Base-by-base conservation (phyloP, 192 early-diverging fungal species). In the Entomortierella beljakovae region DNA sequence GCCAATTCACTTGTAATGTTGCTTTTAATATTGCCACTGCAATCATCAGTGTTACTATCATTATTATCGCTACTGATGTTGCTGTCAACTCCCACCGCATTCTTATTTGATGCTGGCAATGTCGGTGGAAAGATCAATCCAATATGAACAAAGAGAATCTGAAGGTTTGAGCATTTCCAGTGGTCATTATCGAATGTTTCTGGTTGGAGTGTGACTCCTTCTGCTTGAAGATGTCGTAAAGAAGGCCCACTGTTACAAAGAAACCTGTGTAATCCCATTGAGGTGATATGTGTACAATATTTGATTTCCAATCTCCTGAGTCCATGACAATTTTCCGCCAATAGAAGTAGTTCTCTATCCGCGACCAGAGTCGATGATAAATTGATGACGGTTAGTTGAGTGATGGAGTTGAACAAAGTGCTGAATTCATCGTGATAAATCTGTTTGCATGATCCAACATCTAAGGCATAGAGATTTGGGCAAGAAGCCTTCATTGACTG, bases 401-500 rank as follows among this genome's bases (percentile, higher is more conserved):
- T 57, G 56, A 79, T 34, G 8, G 66, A 46, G 0, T 60, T 42
- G 50, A 79, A 69, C 0, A 79, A 37, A 2, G 37, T 16, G 2
- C 11, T 50, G 29, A 79, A 64, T 16, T 67, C 54, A 10, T 60
- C 67, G 13, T 32, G 46, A n/a, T 69, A 60, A 1, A 79, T 43
- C 18, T 52, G 37, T 26, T 79, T 79, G 62, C 75, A 79, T 3
- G 75, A 79, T n/a, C 68, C 67, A 56, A 79, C n/a, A 37, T 79
- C 75, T 0, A 79, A 37, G 0, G 67, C 75, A 48, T 79, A 79
- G 8, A 79, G 67, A 8, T 51, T 20, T 18, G 67, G 62, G 20
- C 75, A 79, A 0, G 31, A 59, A 8, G 23, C 40, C 23, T 55
- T 49, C 48, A 79, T 52, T 20, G 50, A 18, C 6, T 34, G 35